Evolutionary conservation across 208 protist genomes (phyloP), one percentile per base, ranked within the genome.

Genomic region (Leishmania guyanensis): DNA sequence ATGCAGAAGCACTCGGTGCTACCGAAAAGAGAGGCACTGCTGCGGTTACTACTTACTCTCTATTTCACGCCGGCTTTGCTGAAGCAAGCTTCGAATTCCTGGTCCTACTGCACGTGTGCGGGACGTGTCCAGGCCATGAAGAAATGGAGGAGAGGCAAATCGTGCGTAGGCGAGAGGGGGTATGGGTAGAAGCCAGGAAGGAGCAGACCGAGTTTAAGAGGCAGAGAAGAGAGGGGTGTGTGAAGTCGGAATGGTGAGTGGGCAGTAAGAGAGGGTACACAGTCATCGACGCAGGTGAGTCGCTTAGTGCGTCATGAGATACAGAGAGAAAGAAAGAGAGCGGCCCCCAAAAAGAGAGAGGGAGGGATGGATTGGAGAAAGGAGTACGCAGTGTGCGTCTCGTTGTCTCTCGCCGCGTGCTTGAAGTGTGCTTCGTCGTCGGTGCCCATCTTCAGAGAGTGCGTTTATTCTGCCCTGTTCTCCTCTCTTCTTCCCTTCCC

Each of bases 41-140:
- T 64, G 9, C 54, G 16, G 54, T 26, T 64, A 10, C 58, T 33
- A n/a, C 29, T 64, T 64, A 46, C 58, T 64, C 22, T 64, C 58
- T 64, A 46, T 46, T 46, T 46, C 43, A 46, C 43, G 4, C 58
- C 58, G 9, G 20, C 54, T 58, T 58, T 58, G 54, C 14, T 66
- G 68, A 26, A 64, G 26, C 78, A 51, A 69, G 51, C 82, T 43
- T 68, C 51, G 22, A 36, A 58, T 80, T 70, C 43, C 4, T 46
- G 43, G 43, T 22, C 58, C 58, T 64, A 64, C 58, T 64, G 16
- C 12, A 69, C 51, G 29, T 78, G 64, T 75, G 62, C 16, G 39
- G 39, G 39, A 26, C 33, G 72, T 77, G 66, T 73, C 26, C 39
- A 36, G 6, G 58, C 78, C 22, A 60, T 29, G 54, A 29, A 84